phyloP scores from a whole-genome alignment of 2,329 filamentous ascomycete species.

The Fusarium cicatricum region DNA sequence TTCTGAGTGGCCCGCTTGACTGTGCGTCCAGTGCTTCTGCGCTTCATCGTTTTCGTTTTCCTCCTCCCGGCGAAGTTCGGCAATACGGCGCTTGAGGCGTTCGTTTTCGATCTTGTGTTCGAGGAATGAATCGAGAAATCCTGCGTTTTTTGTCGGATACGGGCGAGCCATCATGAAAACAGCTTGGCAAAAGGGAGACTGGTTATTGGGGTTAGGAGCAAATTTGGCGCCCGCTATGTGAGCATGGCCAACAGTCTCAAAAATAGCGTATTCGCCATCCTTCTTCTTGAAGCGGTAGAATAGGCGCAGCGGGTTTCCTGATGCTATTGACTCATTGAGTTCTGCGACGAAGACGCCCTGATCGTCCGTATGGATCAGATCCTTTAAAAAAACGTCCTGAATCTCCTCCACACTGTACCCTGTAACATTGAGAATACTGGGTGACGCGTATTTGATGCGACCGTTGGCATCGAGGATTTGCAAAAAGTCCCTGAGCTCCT shows the following conservation, averaged over 20 bases:
- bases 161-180: slow-evolving; percentile 94
- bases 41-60: slow-evolving; percentile 78
- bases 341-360: slow-evolving; percentile 83
- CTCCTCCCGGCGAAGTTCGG: slow-evolving; percentile 85
- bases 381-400: slow-evolving; percentile 77
- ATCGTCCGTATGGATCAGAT: slow-evolving; percentile 88
- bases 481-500: slow-evolving; percentile 88
- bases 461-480: slow-evolving; percentile 88
- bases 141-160: slow-evolving; percentile 88
- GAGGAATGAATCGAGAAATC: slow-evolving; percentile 87
- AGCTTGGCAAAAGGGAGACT: slow-evolving; percentile 79
- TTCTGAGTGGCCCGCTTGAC: slow-evolving; percentile 64
- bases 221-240: slow-evolving; percentile 79
- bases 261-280: slow-evolving; percentile 78
- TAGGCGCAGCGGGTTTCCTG: slow-evolving; percentile 79
- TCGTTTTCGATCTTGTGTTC: slow-evolving; percentile 98
- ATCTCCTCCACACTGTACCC: slow-evolving; percentile 78
- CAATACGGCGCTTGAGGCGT: slow-evolving; percentile 82
- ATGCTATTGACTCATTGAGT: slow-evolving; percentile 87
- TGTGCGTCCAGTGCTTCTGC: slow-evolving; percentile 67
- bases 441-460: slow-evolving; percentile 85
- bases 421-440: slow-evolving; percentile 76
- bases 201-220: slow-evolving; percentile 68
- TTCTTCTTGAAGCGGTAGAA: slow-evolving; percentile 85
- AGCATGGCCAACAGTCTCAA: slow-evolving; percentile 92